Conservation (phyloP, 345 rosid species). For the Garcia nutans region DNA sequence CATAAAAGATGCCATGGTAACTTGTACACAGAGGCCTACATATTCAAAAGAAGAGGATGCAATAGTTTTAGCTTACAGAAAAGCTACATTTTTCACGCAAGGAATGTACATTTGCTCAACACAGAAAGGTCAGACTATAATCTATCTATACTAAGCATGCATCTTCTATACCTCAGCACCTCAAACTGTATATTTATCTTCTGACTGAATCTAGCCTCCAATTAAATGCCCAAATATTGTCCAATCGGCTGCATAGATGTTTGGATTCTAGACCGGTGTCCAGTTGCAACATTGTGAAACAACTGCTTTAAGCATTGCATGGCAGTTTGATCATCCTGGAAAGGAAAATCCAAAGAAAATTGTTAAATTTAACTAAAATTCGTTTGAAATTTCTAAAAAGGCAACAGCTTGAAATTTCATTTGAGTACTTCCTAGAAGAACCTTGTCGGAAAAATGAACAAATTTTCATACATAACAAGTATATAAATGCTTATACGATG, state of each 20-base stretch:
- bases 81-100: neutral
- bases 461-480: too few species aligned
- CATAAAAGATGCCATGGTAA: too few species aligned
- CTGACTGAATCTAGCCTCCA: neutral
- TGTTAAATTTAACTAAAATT: neutral
- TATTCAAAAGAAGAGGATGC: neutral
- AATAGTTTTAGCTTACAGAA: neutral
- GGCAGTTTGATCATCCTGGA: slow-evolving; percentile 9
- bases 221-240: neutral
- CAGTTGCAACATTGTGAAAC: neutral
- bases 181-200: neutral
- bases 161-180: neutral
- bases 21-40: too few species aligned
- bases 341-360: neutral
- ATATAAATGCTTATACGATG: neutral
- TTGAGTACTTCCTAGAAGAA: neutral
- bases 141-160: neutral
- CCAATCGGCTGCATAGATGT: neutral
- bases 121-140: neutral
- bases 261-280: neutral
- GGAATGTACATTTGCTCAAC: neutral
- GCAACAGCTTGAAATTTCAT: neutral
- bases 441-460: neutral
- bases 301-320: neutral
- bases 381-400: neutral